Conservation (phyloP, 2,329 filamentous ascomycete species). For the Dothideomycetidae sp. region DNA sequence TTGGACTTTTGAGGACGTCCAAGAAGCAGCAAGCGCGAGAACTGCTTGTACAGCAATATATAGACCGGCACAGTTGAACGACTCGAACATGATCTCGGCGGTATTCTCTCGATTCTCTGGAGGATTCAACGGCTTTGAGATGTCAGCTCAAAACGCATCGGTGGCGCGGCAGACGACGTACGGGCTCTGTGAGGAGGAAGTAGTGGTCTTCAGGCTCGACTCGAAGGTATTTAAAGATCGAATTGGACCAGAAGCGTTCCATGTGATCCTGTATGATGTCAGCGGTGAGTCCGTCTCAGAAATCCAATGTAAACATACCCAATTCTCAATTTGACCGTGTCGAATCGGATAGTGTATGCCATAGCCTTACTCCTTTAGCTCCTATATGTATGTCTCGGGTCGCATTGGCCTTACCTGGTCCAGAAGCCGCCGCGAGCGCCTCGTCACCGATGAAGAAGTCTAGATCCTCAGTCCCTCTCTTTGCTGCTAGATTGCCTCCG, state of each 20-base stretch:
- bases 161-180: slow-evolving; percentile 34
- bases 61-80: slow-evolving; percentile 96
- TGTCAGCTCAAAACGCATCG: background rate
- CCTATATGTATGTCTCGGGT: background rate
- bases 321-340: slow-evolving; percentile 97
- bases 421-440: slow-evolving; percentile 67
- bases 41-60: slow-evolving; percentile 99
- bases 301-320: slow-evolving; percentile 44
- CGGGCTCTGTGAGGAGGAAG: slow-evolving; percentile 93
- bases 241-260: slow-evolving; percentile 99
- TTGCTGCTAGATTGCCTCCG: slow-evolving; percentile 67
- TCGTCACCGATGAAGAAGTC: slow-evolving; percentile 99
- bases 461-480: slow-evolving; percentile 91
- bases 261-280: slow-evolving; percentile 63
- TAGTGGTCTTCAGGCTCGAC: slow-evolving; percentile 98
- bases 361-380: slow-evolving; percentile 48
- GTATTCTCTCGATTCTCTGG: slow-evolving; percentile 98
- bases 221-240: slow-evolving; percentile 97
- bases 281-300: slow-evolving; percentile 1
- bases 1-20: slow-evolving; percentile 96
- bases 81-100: slow-evolving; percentile 99
- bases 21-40: slow-evolving; percentile 87
- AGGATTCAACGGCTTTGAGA: slow-evolving; percentile 71
- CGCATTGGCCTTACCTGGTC: slow-evolving; percentile 48
- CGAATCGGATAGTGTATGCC: slow-evolving; percentile 94